Base-by-base conservation (phyloP, 179 eudicot species). In the Camellia oleifera region DNA sequence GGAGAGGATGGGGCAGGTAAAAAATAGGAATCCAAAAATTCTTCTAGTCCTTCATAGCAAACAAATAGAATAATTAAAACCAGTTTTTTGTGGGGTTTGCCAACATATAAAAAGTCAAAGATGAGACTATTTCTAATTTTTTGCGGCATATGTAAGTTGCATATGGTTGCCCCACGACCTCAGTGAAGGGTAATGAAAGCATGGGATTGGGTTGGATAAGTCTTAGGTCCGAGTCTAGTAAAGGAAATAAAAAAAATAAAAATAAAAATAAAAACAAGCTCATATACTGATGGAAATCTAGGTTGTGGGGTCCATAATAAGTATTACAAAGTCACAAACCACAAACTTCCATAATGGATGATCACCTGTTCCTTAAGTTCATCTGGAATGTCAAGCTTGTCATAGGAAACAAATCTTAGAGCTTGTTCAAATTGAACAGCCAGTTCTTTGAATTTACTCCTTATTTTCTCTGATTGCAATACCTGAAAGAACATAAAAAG, bases 311-410 rank as follows among this genome's bases (percentile, higher is more conserved):
- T 53, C 26, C 14, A 11, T 23, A 15, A 7, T 23, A 15, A 73
- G 10, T 54, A 9, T 56, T 50, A 52, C 67, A 42, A 77, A n/a
- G 8, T 4, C 58, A 72, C 20, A 72, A 42, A 53, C 40, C 26
- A 72, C n/a, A 72, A 52, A 72, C 60, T 53, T 63, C 26, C 15
- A 17, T 15, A n/a, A 18, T 60, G 68, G 53, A 52, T 75, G 70
- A 71, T 63, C 78, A 92, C 97, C 94, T 93, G 97, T 82, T 93
- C 95, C 81, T 88, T 92, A 26, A 93, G 89, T 87, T 91, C 97
- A 72, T 93, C 97, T 4, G 95, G 88, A 74, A 93, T 90, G 80
- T 89, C 95, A 79, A 93, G 94, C 32, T 81, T 87, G 73, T 88
- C 91, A 12, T 76, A 86, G 69, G 87, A 83, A 73, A 91, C 83